Conservation (phyloP, 2,329 filamentous ascomycete genomes). For the Scortechinia acanthostroma region DNA sequence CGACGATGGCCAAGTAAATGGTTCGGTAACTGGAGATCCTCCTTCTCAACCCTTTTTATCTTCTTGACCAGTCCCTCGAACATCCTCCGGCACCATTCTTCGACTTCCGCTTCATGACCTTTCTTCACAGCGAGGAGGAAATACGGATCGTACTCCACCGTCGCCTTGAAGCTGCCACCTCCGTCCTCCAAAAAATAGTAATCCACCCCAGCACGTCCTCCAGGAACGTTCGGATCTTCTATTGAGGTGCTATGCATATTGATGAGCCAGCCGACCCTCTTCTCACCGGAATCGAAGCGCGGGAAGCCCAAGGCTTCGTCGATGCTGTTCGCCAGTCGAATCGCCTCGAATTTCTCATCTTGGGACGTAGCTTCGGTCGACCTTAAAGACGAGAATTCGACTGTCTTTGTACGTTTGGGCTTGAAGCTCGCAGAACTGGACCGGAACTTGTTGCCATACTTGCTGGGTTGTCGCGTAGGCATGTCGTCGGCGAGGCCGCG, state of each 20-base stretch:
- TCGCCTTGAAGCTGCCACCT: slow-evolving; percentile 86
- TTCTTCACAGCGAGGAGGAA: slow-evolving; percentile 86
- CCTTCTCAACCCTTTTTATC: slow-evolving; percentile 75
- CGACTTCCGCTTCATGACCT: slow-evolving; percentile 83
- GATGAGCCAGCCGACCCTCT: slow-evolving; percentile 81
- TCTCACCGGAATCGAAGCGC: slow-evolving; percentile 79
- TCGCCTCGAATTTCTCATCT: slow-evolving; percentile 86
- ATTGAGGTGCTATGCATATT: slow-evolving; percentile 88
- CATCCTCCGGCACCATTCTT: slow-evolving; percentile 84
- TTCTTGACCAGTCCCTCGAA: slow-evolving; percentile 72
- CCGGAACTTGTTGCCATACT: slow-evolving; percentile 32
- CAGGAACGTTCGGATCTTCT: slow-evolving; percentile 74
- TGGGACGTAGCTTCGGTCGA: slow-evolving; percentile 75
- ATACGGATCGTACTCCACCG: slow-evolving; percentile 92
- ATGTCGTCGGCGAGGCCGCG: too few species aligned
- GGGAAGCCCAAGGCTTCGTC: slow-evolving; percentile 93
- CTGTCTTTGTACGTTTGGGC: slow-evolving; percentile 30
- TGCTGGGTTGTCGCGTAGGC: slow-evolving; percentile 16
- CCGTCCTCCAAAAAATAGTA: slow-evolving; percentile 95
- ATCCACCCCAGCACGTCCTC: slow-evolving; percentile 83
- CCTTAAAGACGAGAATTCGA: background rate
- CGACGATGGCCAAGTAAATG: slow-evolving; percentile 85
- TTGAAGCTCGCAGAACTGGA: background rate
- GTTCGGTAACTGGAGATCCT: slow-evolving; percentile 91
- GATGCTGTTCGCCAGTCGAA: slow-evolving; percentile 75